Base-by-base conservation (phyloP, 116 monocot species). In the Iris pallida region DNA sequence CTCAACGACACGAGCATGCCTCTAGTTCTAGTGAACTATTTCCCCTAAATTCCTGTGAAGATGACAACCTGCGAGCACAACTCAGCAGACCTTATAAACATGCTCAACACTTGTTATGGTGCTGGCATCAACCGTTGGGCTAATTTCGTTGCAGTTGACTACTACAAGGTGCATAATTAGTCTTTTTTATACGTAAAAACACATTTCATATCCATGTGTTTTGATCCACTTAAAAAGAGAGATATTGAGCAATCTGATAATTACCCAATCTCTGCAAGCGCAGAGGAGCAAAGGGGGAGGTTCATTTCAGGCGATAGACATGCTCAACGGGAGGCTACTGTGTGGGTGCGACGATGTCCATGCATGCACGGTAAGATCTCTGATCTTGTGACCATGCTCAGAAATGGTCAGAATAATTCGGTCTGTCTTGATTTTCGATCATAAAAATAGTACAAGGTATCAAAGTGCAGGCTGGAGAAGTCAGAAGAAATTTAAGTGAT, bases 221-320 rank as follows among this genome's bases (percentile, higher is more conserved):
- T 30, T 30, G 30, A 30, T 30, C 30, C 0, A 30, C 30, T 30
- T 30, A 3, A 30, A 30, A 30, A 18, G 30, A 30, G 30, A 30
- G 30, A 30, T 30, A 30, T 30, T 30, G 2, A 30, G 30, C 30
- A 30, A 3, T 30, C 30, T 30, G 3, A 30, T 30, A 30, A 30
- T 45, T n/a, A n/a, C 30, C 30, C 30, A 30, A 30, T 7, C 19
- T 60, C 59, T 57, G 16, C 20, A 8, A 20, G 55, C 71, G 10
- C 77, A 88, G 88, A 73, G 85, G 64, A 88, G 88, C 52, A 74
- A 78, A n/a, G 82, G 85, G 48, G 82, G 85, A 65, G 85, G 88
- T 9, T 61, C 79, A 16, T 74, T 85, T 55, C 79, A 79, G 56
- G 84, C 82, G 47, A 79, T 79, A 17, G 88, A 88, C 66, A 78